Evolutionary conservation across 139 green algal species (phyloP).

Genomic region (Diplosphaera chodatii): DNA sequence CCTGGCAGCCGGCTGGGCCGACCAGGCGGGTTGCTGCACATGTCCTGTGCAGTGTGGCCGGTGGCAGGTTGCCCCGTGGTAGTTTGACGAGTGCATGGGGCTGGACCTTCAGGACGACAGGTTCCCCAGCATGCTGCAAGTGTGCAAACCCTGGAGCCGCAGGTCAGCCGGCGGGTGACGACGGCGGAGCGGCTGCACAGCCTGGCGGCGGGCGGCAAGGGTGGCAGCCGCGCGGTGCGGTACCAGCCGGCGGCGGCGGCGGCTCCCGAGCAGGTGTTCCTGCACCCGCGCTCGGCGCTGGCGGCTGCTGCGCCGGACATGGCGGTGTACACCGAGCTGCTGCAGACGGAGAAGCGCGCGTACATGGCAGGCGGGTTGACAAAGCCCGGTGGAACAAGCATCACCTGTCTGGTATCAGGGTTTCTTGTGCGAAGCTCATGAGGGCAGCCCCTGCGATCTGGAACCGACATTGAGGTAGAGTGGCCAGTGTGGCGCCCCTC

Average conservation of each 20-base stretch:
- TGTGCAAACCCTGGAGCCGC: no score
- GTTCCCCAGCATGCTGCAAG: no score
- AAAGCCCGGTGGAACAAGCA: no score
- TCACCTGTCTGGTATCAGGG: no score
- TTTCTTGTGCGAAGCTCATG: no score
- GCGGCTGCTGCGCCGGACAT: slow-evolving; percentile 56
- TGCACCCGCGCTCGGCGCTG: slow-evolving; percentile 82
- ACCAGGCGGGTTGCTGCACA: slow-evolving; percentile 48
- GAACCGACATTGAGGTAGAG: no score
- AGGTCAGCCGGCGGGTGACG: slow-evolving; percentile 39
- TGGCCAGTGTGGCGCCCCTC: no score
- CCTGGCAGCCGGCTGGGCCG: slow-evolving; percentile 81
- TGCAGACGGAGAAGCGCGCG: slow-evolving; percentile 71
- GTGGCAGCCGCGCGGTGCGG: slow-evolving; percentile 6
- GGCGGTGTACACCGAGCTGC: slow-evolving; percentile 71
- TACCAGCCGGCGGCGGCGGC: slow-evolving; percentile 1
- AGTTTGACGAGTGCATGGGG: no score
- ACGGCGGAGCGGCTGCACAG: slow-evolving; percentile 35
- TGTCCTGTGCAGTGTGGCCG: no score
- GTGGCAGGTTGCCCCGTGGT: no score
- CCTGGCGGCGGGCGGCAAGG: slow-evolving; percentile 4
- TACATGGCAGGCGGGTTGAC: slow-evolving; percentile 65
- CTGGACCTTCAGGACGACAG: no score
- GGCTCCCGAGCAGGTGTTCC: slow-evolving; percentile 64
- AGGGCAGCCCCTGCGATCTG: no score